Evolutionary conservation across 2,329 filamentous ascomycete genomes (phyloP).

Genomic region (Fusarium piperis): DNA sequence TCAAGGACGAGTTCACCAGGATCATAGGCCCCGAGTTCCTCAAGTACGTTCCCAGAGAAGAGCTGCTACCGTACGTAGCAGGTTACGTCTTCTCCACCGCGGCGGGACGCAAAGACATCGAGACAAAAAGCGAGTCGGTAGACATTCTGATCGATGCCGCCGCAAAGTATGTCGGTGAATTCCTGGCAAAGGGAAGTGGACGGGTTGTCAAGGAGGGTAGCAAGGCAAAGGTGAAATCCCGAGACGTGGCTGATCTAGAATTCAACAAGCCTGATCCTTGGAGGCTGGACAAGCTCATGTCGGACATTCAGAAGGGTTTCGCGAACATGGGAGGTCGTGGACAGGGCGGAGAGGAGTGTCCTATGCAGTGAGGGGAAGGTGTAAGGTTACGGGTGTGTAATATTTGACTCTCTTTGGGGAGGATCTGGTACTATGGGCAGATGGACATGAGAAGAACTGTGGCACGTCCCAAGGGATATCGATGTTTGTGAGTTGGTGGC

Average conservation of each 20-base stretch:
- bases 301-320: not conserved
- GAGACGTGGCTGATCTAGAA: not conserved
- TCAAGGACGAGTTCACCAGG: constrained; percentile 6
- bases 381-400: not conserved
- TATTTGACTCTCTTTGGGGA: not conserved
- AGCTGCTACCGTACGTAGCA: constrained; percentile 7
- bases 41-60: not conserved
- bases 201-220: not conserved
- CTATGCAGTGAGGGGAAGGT: not conserved
- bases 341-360: not conserved
- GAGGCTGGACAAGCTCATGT: not conserved
- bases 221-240: not conserved
- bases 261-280: not conserved
- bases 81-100: constrained; percentile 47
- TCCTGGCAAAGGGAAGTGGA: constrained; percentile 1
- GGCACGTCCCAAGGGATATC: no score
- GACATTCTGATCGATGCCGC: constrained; percentile 9
- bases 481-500: not conserved
- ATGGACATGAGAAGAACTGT: no score
- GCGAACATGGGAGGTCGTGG: no score
- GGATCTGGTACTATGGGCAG: no score
- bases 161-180: not conserved
- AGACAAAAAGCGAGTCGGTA: not conserved
- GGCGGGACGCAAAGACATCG: not conserved
- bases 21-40: not conserved